These are phyloP conservation scores for Penicillium silybi DNA, from an alignment of 495 filamentous ascomycete species.

Conservation along the genomic window DNA sequence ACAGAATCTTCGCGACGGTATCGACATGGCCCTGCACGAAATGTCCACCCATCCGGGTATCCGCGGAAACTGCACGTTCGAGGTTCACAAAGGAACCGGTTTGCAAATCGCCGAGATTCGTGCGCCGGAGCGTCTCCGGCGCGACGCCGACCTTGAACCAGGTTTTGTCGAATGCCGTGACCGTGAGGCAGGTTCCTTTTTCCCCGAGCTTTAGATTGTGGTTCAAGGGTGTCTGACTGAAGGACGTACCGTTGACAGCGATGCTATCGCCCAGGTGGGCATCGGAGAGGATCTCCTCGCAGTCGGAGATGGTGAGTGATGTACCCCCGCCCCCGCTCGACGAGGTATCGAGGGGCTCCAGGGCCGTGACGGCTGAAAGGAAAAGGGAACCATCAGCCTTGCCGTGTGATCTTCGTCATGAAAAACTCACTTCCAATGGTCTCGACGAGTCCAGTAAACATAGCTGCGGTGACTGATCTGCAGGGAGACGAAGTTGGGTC, in stretches of 20 bases:
- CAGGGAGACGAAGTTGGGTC: constrained; percentile 13
- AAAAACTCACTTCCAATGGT: constrained; percentile 74
- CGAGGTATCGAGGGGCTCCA: constrained; percentile 74
- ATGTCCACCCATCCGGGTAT: constrained; percentile 76
- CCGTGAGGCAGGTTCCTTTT: constrained; percentile 79
- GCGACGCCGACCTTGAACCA: constrained; percentile 92
- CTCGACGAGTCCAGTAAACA: constrained; percentile 99
- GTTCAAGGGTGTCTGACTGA: background rate
- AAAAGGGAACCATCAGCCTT: constrained; percentile 13
- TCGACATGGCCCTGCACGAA: constrained; percentile 93
- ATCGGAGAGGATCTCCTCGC: constrained; percentile 71
- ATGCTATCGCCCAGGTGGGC: constrained; percentile 89
- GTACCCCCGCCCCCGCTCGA: constrained; percentile 69
- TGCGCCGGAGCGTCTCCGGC: constrained; percentile 93
- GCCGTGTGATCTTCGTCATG: background rate
- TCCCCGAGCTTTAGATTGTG: constrained; percentile 5
- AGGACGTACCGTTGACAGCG: constrained; percentile 69
- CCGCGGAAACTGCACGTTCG: constrained; percentile 82
- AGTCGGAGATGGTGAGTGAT: constrained; percentile 79
- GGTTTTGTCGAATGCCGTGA: constrained; percentile 65
- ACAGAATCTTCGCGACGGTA: constrained; percentile 68
- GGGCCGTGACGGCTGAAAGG: constrained; percentile 69
- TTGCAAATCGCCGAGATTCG: constrained; percentile 75
- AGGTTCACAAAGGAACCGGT: constrained; percentile 70
- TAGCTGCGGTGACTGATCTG: constrained; percentile 39